phyloP scores from a whole-genome alignment of 768 basidiomycete genomes.

The Zangia roseola region DNA sequence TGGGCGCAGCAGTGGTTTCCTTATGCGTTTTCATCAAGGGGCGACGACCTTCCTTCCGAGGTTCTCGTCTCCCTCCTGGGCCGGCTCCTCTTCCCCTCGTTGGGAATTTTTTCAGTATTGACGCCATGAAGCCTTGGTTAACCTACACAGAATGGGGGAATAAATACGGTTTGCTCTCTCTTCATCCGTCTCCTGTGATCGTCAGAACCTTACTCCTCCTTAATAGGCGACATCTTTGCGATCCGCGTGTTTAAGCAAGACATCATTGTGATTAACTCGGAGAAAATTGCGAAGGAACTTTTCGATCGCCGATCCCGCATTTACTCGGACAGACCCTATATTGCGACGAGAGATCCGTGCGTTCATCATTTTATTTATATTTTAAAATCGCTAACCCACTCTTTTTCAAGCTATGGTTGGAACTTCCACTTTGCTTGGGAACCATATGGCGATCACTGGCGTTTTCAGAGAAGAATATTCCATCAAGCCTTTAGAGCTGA shows the following conservation, averaged over 20 bases:
- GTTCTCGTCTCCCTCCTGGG: constrained; percentile 12
- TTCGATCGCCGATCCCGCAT: constrained; percentile 26
- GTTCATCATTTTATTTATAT: not conserved
- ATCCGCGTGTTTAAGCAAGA: constrained; percentile 22
- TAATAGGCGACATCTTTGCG: constrained; percentile 18
- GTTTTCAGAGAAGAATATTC: constrained; percentile 20
- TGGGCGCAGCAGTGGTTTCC: not conserved
- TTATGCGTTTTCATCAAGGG: not conserved
- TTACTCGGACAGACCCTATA: constrained; percentile 28
- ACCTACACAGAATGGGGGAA: too few species aligned
- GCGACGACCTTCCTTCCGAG: not conserved
- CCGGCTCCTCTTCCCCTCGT: constrained; percentile 8
- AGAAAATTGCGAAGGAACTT: constrained; percentile 25
- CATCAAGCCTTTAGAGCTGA: constrained; percentile 25
- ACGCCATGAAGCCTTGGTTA: too few species aligned
- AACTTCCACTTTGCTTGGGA: constrained; percentile 15
- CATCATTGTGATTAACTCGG: constrained; percentile 25
- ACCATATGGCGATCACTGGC: constrained; percentile 24
- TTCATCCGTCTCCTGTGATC: not conserved
- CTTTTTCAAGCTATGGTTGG: constrained; percentile 20
- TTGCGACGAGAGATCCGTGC: constrained; percentile 19
- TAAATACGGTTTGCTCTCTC: not conserved
- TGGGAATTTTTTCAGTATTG: too few species aligned
- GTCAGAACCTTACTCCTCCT: not conserved
- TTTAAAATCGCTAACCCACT: not conserved